These are phyloP conservation scores for Sanguinoderma infundibulare DNA, from an alignment of 1,284 basidiomycete species.

Conservation along the genomic window DNA sequence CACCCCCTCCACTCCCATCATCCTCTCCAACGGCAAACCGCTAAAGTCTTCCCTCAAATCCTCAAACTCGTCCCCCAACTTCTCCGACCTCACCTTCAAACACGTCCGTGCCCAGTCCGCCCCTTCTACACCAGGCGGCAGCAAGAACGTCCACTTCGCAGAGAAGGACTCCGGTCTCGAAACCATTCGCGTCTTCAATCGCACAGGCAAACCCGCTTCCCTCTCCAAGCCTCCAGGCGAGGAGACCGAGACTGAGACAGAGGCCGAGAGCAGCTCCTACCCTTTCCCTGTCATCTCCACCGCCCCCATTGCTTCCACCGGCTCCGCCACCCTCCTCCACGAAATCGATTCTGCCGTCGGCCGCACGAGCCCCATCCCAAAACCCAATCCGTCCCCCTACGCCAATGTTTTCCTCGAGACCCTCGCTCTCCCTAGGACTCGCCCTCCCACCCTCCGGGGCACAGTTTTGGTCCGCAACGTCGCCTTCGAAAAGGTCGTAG, in stretches of 20 bases:
- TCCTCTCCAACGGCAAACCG: constrained; percentile 87
- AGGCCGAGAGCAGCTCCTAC: constrained; percentile 48
- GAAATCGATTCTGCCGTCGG: constrained; percentile 45
- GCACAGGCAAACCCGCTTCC: constrained; percentile 79
- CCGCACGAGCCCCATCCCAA: constrained; percentile 48
- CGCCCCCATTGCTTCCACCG: constrained; percentile 21
- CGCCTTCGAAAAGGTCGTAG: constrained; percentile 87
- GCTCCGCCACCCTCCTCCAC: constrained; percentile 35
- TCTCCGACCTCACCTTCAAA: constrained; percentile 49
- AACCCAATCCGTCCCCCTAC: constrained; percentile 37
- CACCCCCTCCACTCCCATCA: constrained; percentile 39
- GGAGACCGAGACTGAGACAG: constrained; percentile 83
- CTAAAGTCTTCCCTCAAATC: constrained; percentile 90
- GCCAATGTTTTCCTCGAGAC: constrained; percentile 58
- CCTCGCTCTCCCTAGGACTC: constrained; percentile 42
- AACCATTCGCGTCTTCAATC: constrained; percentile 83
- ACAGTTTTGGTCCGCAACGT: constrained; percentile 81
- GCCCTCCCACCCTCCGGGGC: constrained; percentile 47
- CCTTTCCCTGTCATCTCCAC: constrained; percentile 31
- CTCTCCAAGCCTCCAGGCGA: constrained; percentile 65
- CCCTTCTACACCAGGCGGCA: constrained; percentile 70
- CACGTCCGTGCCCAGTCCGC: constrained; percentile 61
- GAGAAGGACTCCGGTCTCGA: constrained; percentile 71
- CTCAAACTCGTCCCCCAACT: constrained; percentile 58
- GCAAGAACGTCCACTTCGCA: constrained; percentile 92